Percentiles rank a stretch among this genome's conserved stretches.
These are phyloP conservation scores for Meredithiella fracta DNA, from an alignment of 2,329 filamentous ascomycete species.

Conservation along the genomic window DNA sequence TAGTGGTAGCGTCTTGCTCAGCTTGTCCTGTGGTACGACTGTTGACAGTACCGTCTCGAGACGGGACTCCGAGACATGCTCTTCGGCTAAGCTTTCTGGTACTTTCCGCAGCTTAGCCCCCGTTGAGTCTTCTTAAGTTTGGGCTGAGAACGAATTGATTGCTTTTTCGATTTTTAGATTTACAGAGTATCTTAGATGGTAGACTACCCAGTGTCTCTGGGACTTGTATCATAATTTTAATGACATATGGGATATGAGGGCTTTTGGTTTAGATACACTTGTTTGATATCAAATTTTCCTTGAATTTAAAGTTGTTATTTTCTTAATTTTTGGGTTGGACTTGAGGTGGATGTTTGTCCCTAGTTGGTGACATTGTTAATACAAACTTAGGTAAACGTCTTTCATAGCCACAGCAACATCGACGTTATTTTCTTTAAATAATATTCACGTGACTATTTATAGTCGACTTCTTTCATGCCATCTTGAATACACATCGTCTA, in stretches of 20 bases:
- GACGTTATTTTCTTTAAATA: too few relatives aligned
- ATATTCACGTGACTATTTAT: too few relatives aligned
- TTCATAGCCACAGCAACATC: too few relatives aligned
- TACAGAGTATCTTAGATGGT: neutral
- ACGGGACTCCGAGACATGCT: slow-evolving; percentile 2
- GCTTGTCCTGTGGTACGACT: slow-evolving; percentile 11
- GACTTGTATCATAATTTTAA: neutral
- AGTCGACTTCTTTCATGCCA: too few relatives aligned
- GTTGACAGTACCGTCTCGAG: neutral
- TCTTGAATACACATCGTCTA: too few relatives aligned
- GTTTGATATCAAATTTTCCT: neutral
- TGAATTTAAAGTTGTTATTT: neutral
- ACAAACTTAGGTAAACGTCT: too few relatives aligned
- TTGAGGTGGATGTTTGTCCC: too few relatives aligned
- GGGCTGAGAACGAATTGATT: neutral
- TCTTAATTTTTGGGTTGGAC: neutral
- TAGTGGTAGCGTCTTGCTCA: slow-evolving; percentile 14
- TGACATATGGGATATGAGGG: neutral
- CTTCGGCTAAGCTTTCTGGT: slow-evolving; percentile 1
- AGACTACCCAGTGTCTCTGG: neutral
- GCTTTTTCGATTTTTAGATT: neutral
- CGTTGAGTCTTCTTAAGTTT: neutral
- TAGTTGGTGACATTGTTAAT: too few relatives aligned
- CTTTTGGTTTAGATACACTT: neutral
- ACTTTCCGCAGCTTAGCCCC: slow-evolving; percentile 10